phyloP scores from a whole-genome alignment of 2,329 filamentous ascomycete species.

The Chalaropsis ovoidea region DNA sequence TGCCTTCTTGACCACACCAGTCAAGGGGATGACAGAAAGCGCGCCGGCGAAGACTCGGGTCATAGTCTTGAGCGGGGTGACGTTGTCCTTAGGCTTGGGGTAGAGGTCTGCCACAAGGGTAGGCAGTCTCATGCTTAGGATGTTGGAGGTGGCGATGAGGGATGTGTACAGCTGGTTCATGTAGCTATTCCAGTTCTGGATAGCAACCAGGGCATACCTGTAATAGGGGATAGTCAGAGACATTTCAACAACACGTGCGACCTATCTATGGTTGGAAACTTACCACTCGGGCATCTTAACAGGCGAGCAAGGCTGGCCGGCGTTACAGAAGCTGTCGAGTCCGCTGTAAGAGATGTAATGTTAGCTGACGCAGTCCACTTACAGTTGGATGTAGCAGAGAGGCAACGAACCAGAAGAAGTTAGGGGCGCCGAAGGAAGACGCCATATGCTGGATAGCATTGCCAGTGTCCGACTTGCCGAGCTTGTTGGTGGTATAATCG shows the following conservation, averaged over 20 bases:
- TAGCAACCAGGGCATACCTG: conserved; percentile 19
- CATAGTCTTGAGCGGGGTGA: conserved; percentile 23
- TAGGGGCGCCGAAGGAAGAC: conserved; percentile 24
- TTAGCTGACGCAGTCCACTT: background rate
- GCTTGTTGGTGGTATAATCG: background rate
- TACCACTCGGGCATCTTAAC: conserved; percentile 23
- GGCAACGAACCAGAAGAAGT: conserved; percentile 24
- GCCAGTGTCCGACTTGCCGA: background rate
- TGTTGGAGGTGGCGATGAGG: conserved; percentile 25
- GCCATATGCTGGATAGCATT: conserved; percentile 25
- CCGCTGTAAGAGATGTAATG: background rate
- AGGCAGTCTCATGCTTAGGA: conserved; percentile 23
- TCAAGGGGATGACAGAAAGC: conserved; percentile 23
- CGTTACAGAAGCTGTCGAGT: conserved; percentile 22
- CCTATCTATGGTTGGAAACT: background rate
- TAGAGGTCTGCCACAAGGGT: conserved; percentile 24
- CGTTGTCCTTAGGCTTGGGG: conserved; percentile 23
- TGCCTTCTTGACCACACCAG: conserved; percentile 17
- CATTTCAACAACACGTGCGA: background rate
- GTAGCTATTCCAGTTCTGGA: conserved; percentile 25
- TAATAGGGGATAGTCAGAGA: background rate
- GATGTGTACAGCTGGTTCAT: conserved; percentile 26
- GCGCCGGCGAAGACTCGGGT: conserved; percentile 18
- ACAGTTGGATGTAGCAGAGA: background rate
- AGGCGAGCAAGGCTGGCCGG: conserved; percentile 26